phyloP scores from a whole-genome alignment of 163 green algal genomes.

The Chloroidium sp. region DNA sequence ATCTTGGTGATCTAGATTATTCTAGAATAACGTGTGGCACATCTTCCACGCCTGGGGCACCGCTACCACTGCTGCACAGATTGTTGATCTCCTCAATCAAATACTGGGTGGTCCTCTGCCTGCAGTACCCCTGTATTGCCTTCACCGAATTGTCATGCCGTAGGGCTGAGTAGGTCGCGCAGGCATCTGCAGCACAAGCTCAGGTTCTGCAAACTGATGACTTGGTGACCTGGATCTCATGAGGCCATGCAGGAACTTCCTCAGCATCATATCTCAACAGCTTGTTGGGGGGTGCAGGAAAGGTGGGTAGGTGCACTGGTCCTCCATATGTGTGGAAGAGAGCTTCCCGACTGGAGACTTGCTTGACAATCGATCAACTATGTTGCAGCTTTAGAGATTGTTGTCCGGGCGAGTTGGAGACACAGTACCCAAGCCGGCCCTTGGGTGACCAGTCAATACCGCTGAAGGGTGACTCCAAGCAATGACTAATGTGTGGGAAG shows the following conservation, averaged over 20 bases:
- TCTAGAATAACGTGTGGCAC: too few relatives aligned
- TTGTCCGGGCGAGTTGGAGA: too few relatives aligned
- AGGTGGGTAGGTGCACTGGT: not conserved
- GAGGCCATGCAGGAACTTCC: not conserved
- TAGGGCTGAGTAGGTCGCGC: conserved; percentile 37
- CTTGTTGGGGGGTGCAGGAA: not conserved
- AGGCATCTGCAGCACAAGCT: conserved; percentile 29
- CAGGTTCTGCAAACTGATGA: not conserved
- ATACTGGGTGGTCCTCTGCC: conserved; percentile 32
- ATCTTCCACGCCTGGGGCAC: too few relatives aligned
- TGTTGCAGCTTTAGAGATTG: too few relatives aligned
- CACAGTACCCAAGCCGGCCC: too few relatives aligned
- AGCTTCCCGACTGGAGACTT: not conserved
- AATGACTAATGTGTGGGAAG: not conserved
- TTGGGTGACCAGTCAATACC: conserved; percentile 1
- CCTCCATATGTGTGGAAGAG: not conserved
- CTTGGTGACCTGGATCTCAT: not conserved
- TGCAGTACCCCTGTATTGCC: conserved; percentile 49
- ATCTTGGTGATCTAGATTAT: too few relatives aligned
- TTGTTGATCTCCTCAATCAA: conserved; percentile 35
- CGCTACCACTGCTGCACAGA: too few relatives aligned
- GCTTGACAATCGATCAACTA: not conserved
- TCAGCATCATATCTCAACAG: too few relatives aligned
- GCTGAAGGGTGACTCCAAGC: not conserved
- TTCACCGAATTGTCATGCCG: conserved; percentile 35